Percentiles rank a stretch among this genome's conserved stretches.
Evolutionary conservation across 1,284 basidiomycete genomes (phyloP).

Genomic region (Tylopilus sp.): DNA sequence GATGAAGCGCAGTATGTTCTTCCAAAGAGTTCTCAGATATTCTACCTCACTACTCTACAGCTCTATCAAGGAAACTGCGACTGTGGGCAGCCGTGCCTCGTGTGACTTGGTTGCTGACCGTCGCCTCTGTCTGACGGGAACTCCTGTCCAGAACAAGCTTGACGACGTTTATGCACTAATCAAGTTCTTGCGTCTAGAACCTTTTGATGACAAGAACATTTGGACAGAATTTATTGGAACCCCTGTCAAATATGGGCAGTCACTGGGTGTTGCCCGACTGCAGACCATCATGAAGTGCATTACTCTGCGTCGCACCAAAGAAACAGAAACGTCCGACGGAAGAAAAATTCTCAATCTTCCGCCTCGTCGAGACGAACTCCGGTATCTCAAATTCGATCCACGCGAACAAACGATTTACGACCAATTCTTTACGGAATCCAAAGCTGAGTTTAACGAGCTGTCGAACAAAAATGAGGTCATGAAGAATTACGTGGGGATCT

Average conservation of each 20-base stretch:
- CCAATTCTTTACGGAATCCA: constrained; percentile 82
- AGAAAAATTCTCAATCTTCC: constrained; percentile 84
- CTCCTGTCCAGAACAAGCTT: constrained; percentile 97
- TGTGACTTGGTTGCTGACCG: constrained; percentile 95
- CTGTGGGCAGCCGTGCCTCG: constrained; percentile 90
- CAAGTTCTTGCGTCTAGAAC: constrained; percentile 90
- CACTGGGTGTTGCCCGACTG: constrained; percentile 88
- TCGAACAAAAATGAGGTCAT: constrained; percentile 86
- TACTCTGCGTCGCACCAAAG: constrained; percentile 94
- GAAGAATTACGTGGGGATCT: constrained; percentile 97
- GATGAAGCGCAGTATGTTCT: constrained; percentile 93
- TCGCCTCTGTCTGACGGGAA: constrained; percentile 92
- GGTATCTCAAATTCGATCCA: constrained; percentile 80
- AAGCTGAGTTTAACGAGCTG: constrained; percentile 86
- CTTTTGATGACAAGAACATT: constrained; percentile 88
- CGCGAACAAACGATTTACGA: constrained; percentile 87
- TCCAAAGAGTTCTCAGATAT: constrained; percentile 3
- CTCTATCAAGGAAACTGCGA: constrained; percentile 94
- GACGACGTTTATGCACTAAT: constrained; percentile 97
- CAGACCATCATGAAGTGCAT: constrained; percentile 98
- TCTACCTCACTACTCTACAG: constrained; percentile 41
- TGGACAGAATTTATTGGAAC: constrained; percentile 94
- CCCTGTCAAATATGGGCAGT: constrained; percentile 88
- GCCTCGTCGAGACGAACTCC: constrained; percentile 80
- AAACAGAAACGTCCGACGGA: constrained; percentile 79